Evolutionary conservation across 2,329 filamentous ascomycete genomes (phyloP), one percentile per base, ranked within the genome.

Genomic region (Exophiala sideris): DNA sequence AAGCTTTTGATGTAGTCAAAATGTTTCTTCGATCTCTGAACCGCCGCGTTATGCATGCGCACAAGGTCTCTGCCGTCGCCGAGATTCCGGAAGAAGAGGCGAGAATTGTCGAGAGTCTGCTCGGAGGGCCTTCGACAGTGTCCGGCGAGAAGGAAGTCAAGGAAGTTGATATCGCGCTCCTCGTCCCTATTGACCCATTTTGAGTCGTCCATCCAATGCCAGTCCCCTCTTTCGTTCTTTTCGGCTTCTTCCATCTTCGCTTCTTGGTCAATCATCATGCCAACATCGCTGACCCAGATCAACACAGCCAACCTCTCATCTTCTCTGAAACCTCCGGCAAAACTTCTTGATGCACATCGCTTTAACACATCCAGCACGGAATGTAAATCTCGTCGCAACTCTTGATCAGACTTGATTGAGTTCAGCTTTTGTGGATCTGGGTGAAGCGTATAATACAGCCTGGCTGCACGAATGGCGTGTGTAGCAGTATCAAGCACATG

Each of bases 401-500:
- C 81, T 59, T 87, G 89, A 70, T 99, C 94, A 0, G 89, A 85
- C 70, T 89, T 91, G 72, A 97, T 95, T 24, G 87, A 77, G 66
- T 94, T 89, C 14, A 97, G 77, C 35, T 89, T 85, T 63, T 94
- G 87, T 1, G 91, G 90, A 49, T 91, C 81, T 66, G 95, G 88
- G 68, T 97, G 94, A 3, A 90, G 83, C 0, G 91, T 96, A 72
- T 99, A 97, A 74, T 97, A 99, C 65, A 95, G 86, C 73, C 95
- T 96, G 48, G 94, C 94, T 1, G 92, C 91, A 48, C 91, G 84
- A 62, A 99, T 97, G n/a, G 92, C 92, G 49, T 97, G 79, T 1
- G 94, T 99, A 67, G 94, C 87, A 49, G 95, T 85, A 68, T 97
- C 92, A 52, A 97, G 81, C 35, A 99, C 84, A 66, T 95, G 89